Conservation (phyloP, 208 protist species). For the Spongospora subterranea region DNA sequence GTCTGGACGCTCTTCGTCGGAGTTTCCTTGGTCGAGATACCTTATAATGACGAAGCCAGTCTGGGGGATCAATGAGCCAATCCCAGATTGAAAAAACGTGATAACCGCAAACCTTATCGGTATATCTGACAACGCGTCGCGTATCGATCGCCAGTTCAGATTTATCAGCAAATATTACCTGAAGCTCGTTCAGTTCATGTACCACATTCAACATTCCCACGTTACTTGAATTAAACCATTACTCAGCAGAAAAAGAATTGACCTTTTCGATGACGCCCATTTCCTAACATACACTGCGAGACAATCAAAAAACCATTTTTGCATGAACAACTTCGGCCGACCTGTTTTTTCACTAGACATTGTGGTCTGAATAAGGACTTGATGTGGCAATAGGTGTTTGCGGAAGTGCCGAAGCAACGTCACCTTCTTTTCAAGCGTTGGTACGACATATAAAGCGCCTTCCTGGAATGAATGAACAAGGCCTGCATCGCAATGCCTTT, state of each 20-base stretch:
- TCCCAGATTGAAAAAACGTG: neutral
- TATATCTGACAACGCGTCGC: neutral
- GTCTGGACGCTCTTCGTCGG: neutral
- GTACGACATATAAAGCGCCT: conserved; percentile 74
- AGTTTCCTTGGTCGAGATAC: neutral
- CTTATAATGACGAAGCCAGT: neutral
- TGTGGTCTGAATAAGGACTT: too few species aligned
- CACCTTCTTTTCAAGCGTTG: conserved; percentile 90
- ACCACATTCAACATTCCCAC: neutral
- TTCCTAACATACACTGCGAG: conserved; percentile 47
- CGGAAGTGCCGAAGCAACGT: conserved; percentile 94
- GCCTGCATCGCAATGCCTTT: neutral
- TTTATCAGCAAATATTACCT: conserved; percentile 44
- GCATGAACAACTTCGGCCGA: too few species aligned
- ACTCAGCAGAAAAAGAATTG: conserved; percentile 45
- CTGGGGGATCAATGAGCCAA: neutral
- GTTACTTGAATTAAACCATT: neutral
- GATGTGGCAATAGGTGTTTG: too few species aligned
- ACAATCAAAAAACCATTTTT: too few species aligned
- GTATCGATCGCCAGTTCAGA: conserved; percentile 29
- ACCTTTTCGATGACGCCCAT: conserved; percentile 34
- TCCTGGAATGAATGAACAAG: neutral
- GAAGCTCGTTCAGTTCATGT: neutral
- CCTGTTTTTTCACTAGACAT: too few species aligned
- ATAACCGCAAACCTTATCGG: conserved; percentile 30